Evolutionary conservation across 352 stramenopile species (phyloP).

Genomic region (Albugo candida): DNA sequence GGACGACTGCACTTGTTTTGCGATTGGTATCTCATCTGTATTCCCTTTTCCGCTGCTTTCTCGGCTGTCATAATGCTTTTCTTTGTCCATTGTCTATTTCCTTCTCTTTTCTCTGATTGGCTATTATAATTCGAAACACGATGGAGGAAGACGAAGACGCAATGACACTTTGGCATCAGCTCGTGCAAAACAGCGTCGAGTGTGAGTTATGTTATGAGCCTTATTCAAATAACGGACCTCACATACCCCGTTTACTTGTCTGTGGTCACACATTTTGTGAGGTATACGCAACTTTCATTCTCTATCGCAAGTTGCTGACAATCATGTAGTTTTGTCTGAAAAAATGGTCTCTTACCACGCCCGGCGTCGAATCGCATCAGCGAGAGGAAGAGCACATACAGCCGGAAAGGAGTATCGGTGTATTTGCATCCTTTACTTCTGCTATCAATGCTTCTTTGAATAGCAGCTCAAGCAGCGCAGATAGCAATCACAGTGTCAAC

Average conservation of each 20-base stretch:
- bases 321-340: slow-evolving; percentile 29
- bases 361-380: background rate
- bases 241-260: slow-evolving; percentile 43
- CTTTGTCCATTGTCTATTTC: too few species aligned
- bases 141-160: slow-evolving; percentile 24
- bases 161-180: slow-evolving; percentile 36
- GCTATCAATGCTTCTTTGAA: too few species aligned
- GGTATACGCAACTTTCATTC: slow-evolving; percentile 12
- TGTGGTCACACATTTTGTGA: slow-evolving; percentile 76
- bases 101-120: too few species aligned
- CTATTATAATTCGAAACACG: too few species aligned
- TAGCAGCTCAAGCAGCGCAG: slow-evolving; percentile 1
- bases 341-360: slow-evolving; percentile 20
- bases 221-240: slow-evolving; percentile 47
- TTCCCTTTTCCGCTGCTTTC: too few species aligned
- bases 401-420: too few species aligned
- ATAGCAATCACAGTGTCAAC: slow-evolving; percentile 1
- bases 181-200: slow-evolving; percentile 61
- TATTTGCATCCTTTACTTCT: too few species aligned
- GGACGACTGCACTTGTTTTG: too few species aligned
- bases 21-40: too few species aligned
- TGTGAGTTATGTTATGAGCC: slow-evolving; percentile 76
- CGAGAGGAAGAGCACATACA: too few species aligned
- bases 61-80: too few species aligned
- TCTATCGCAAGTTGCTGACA: too few species aligned